These are phyloP conservation scores for Sporothrix phasma DNA, from an alignment of 2,329 filamentous ascomycete species.

Conservation along the genomic window DNA sequence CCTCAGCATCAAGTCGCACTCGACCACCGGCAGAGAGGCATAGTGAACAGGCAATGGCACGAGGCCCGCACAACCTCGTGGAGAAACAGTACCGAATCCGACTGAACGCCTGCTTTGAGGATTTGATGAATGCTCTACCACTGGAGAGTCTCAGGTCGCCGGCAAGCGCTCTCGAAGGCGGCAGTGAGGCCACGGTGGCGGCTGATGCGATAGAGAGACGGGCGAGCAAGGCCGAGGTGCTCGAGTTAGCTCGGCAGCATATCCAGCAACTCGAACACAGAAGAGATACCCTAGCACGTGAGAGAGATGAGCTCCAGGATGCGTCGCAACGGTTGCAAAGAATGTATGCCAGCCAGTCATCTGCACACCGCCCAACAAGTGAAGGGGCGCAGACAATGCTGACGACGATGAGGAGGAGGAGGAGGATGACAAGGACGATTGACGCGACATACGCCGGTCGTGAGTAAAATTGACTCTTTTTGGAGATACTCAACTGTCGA, in stretches of 20 bases:
- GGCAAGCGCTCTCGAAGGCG: background rate
- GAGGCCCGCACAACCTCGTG: conserved; percentile 17
- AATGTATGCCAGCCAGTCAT: background rate
- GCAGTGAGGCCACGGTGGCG: conserved; percentile 13
- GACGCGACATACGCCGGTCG: background rate
- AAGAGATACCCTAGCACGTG: conserved; percentile 23
- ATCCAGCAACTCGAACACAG: conserved; percentile 27
- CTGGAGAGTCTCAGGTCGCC: conserved; percentile 13
- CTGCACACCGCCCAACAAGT: background rate
- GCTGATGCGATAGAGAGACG: conserved; percentile 19
- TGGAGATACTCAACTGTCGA: too few species aligned
- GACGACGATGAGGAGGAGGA: background rate
- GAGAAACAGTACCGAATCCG: conserved; percentile 20
- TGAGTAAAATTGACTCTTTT: too few species aligned
- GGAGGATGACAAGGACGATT: background rate
- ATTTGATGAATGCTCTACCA: conserved; percentile 18
- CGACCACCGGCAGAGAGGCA: conserved; percentile 20
- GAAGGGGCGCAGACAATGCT: background rate
- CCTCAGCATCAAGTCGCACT: background rate
- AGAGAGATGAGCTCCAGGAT: conserved; percentile 22
- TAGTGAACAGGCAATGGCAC: conserved; percentile 10
- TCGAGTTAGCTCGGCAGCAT: conserved; percentile 28
- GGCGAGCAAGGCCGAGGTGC: conserved; percentile 30
- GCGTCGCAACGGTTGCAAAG: conserved; percentile 16
- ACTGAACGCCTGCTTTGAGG: conserved; percentile 19